phyloP scores from a whole-genome alignment of 2,329 filamentous ascomycete species.

The Penicillium sp. region DNA sequence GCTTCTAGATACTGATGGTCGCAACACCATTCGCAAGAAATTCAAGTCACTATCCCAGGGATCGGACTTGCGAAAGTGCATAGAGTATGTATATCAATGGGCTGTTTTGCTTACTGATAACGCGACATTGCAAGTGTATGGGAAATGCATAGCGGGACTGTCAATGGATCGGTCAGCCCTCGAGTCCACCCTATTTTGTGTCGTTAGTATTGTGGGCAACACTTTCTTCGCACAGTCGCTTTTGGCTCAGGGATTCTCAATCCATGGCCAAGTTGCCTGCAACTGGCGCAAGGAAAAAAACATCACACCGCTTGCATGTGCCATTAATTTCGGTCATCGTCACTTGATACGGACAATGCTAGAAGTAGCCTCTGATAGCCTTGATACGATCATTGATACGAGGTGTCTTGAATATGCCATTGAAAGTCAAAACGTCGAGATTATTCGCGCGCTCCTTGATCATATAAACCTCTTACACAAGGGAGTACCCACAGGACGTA shows the following conservation, averaged over 20 bases:
- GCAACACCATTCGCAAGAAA: neutral
- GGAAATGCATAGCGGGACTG: neutral
- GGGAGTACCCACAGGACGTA: neutral
- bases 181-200: neutral
- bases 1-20: neutral
- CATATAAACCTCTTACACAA: neutral
- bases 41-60: neutral
- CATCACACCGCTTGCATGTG: neutral
- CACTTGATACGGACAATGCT: neutral
- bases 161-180: neutral
- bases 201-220: neutral
- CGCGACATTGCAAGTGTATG: neutral
- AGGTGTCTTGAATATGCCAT: neutral
- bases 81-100: neutral
- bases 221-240: neutral
- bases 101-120: neutral
- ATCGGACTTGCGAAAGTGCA: neutral
- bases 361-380: neutral
- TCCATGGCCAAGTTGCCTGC: neutral
- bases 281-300: neutral
- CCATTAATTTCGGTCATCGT: neutral
- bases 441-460: neutral
- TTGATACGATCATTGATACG: neutral
- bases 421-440: neutral
- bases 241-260: neutral